Base-by-base conservation (phyloP, 2,329 filamentous ascomycete species). In the Coniochaeta hoffmannii region DNA sequence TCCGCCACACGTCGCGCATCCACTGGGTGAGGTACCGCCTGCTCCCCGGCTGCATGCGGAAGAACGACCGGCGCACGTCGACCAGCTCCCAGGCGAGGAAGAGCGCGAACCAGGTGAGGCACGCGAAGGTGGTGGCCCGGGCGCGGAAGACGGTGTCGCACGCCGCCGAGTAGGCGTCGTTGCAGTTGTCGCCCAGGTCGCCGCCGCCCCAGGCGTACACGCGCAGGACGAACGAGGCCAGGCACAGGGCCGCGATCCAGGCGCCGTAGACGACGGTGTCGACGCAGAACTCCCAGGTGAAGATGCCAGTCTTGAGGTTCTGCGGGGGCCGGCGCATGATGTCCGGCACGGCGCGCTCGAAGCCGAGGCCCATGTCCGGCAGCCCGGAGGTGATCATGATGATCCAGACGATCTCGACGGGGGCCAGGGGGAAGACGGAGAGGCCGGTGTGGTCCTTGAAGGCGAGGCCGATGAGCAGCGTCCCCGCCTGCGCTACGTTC, bases 31-130 rank as follows among this genome's bases (percentile, higher is more conserved):
- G 72, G 0, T 79, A 80, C 3, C 62, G 61, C 71, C 75, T 80
- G 32, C 73, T 67, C 58, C 77, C 73, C 0, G 76, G 76, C 57
- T 84, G 76, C 81, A 89, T 86, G 63, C 78, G 76, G 71, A 90
- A 90, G 62, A 90, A 77, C 19, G 82, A 86, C 49, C 84, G 80
- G 15, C 81, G 81, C 68, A 87, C 85, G 62, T 89, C 83, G 66
- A 88, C 85, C 64, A 87, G 84, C 69, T 90, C 85, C 86, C 86
- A 89, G 0, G 87, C 84, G 0, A 86, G 83, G 55, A 88, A 78
- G 7, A 90, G 73, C 6, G 88, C 75, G 50, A 85, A 74, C 73
- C 87, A 89, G 41, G 83, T 87, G 41, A 90, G 68, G 7, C 82
- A 86, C 0, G 86, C 83, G 65, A 88, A 90, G 4, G 83, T 86